These are phyloP conservation scores for Fusarium foetens DNA, from an alignment of 2,329 filamentous ascomycete genomes.

Conservation along the genomic window DNA sequence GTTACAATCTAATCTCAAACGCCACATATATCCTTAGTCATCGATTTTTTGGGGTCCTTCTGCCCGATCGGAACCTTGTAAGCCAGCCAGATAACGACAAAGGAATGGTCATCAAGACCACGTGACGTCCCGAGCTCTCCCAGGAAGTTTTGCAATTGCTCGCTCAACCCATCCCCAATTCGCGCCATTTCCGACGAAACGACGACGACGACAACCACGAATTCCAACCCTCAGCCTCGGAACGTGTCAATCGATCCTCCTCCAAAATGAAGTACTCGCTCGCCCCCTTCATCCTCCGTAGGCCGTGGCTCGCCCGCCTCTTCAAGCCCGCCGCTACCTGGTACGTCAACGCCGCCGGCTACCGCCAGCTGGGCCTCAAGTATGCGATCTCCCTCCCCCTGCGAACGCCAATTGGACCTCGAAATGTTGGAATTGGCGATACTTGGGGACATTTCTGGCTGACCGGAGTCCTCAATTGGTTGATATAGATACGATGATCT, in stretches of 20 bases:
- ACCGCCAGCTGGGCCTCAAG: slow-evolving; percentile 92
- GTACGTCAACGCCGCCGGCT: slow-evolving; percentile 90
- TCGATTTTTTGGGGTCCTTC: slow-evolving; percentile 9
- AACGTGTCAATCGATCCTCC: slow-evolving; percentile 45
- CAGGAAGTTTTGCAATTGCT: slow-evolving; percentile 45
- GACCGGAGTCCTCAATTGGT: slow-evolving; percentile 33
- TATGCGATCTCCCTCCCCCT: slow-evolving; percentile 57
- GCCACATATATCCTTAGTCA: slow-evolving; percentile 5
- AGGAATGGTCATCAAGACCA: slow-evolving; percentile 48
- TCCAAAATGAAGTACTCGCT: slow-evolving; percentile 74
- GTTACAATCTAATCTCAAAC: neutral
- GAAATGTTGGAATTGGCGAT: slow-evolving; percentile 1
- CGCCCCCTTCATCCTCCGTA: slow-evolving; percentile 80
- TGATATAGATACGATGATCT: slow-evolving; percentile 85
- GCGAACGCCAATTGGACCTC: slow-evolving; percentile 34
- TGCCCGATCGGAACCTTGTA: slow-evolving; percentile 23
- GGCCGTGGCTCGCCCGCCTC: slow-evolving; percentile 83
- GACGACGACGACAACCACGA: slow-evolving; percentile 42
- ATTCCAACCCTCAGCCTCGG: slow-evolving; percentile 20
- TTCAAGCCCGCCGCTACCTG: slow-evolving; percentile 85
- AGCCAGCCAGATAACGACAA: slow-evolving; percentile 34
- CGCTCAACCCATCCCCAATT: slow-evolving; percentile 49
- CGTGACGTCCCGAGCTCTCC: slow-evolving; percentile 49
- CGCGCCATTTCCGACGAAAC: slow-evolving; percentile 47
- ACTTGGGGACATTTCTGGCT: slow-evolving; percentile 30